Conservation (phyloP, 2,329 filamentous ascomycete species). For the Monilinia polystroma region DNA sequence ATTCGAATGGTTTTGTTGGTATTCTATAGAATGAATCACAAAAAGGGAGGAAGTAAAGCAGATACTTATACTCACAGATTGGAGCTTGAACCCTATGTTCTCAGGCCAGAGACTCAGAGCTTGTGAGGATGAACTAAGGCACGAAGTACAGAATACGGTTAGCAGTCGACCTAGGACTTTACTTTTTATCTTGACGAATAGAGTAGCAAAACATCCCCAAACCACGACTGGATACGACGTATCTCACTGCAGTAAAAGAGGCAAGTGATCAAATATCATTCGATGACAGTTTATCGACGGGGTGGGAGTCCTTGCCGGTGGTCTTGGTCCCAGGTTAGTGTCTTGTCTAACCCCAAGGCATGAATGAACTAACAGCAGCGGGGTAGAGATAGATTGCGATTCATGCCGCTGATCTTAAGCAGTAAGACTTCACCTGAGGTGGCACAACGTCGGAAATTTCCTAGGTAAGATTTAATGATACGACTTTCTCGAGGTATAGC, state of each 20-base stretch:
- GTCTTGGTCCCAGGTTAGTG: background rate
- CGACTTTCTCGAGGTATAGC: background rate
- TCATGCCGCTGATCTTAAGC: background rate
- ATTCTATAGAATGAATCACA: background rate
- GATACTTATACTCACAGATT: slow-evolving; percentile 2
- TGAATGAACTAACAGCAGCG: background rate
- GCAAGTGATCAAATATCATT: slow-evolving; percentile 10
- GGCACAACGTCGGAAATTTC: background rate
- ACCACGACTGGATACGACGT: background rate
- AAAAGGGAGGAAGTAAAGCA: slow-evolving; percentile 3
- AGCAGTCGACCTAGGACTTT: background rate
- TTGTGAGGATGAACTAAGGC: background rate
- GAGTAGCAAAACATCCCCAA: background rate
- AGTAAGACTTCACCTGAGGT: slow-evolving; percentile 2
- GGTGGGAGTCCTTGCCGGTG: background rate
- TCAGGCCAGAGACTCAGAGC: background rate
- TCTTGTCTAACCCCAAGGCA: background rate
- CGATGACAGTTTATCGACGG: background rate
- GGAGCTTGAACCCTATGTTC: background rate
- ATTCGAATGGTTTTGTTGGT: background rate
- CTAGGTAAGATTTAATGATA: background rate
- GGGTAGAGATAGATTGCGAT: background rate
- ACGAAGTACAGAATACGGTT: background rate
- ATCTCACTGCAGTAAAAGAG: background rate
- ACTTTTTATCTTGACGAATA: background rate